Evolutionary conservation across 2,329 filamentous ascomycete species (phyloP), one percentile per base, ranked within the genome.

Genomic region (Dactylonectria estremocensis): DNA sequence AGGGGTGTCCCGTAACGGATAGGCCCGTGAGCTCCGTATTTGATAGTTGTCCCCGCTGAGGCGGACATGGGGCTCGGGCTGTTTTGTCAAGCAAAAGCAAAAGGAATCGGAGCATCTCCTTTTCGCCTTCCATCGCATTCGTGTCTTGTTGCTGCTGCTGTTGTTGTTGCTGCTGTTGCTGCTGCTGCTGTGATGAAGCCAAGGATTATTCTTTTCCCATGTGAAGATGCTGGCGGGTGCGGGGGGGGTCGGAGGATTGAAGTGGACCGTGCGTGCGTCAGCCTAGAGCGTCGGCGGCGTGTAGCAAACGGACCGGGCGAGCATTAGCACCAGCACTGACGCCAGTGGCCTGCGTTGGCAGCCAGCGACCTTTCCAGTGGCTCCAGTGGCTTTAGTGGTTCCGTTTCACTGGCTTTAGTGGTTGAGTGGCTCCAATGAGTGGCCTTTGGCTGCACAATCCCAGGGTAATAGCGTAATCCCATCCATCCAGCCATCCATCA

Each of bases 201-300:
- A 13, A 49, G 55, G 10, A 18, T 48, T 28, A 14, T 10, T 40
- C n/a, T 40, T 43, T n/a, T 43, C 16, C 16, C 40, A 43, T 18
- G 40, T 43, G 40, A 43, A 43, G 40, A n/a, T n/a, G 40, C 24
- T 28, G 40, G 37, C 3, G 40, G 40, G 14, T n/a, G 40, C 24
- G 4, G 40, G 37, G 13, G 40, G 40, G 14, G 40, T n/a, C n/a
- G 40, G 40, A 43, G 40, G 40, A 43, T 43, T 37, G 18, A n/a
- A n/a, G 28, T 11, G 28, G 33, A 37, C 57, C 48, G n/a, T 52
- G 24, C 13, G 57, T 53, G 24, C 24, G 57, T 60, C 57, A 60
- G 57, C 57, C n/a, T 14, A 43, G 16, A 8, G 40, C 40, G 24
- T 14, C 40, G 40, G 40, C 14, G 40, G 40, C 40, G 14, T 43